Base-by-base conservation (phyloP, 352 stramenopile genomes). In the Plasmopara halstedii region DNA sequence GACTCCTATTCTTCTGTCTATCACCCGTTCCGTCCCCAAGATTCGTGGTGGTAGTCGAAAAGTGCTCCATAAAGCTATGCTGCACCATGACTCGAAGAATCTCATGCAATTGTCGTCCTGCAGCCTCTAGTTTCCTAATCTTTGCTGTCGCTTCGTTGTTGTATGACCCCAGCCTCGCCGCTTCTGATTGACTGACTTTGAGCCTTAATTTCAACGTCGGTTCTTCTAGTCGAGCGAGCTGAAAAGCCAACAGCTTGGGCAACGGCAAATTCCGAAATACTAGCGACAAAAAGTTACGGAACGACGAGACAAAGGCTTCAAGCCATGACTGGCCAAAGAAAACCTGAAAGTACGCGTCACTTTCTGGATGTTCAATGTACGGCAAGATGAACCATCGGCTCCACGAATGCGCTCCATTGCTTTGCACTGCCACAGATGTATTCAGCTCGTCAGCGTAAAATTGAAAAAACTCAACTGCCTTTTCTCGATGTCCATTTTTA, bases 301-400 rank as follows among this genome's bases (percentile, higher is more conserved):
- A 76, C 15, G 76, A 85, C 34, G 73, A 73, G 23, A 86, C 59
- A 31, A 88, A 83, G 0, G 66, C 60, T 21, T 86, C 76, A 15
- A 88, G 53, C 80, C 80, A 91, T 18, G 82, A 54, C 20, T 77
- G 73, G 4, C 65, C 56, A 50, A 91, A 91, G 60, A 84, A 91
- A 15, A 73, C 54, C 58, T 76, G 68, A 33, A 91, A 91, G 47
- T 85, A 88, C 9, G 74, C 32, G 37, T 91, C 80, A 4, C 25
- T 70, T 52, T 88, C 80, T 3, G 80, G 74, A n/a, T 72, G 60
- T 15, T 83, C 68, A 17, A 88, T 75, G 58, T 84, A 91, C 7
- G 80, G 80, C 36, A 88, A 53, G 25, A 88, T 84, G 58, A 91
- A 91, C 80, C 80, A 91, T 13, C 74, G 74, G 57, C 66, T 67